Evolutionary conservation across 306 rosid species (phyloP), one percentile per base, ranked within the genome.

Genomic region (Coriaria nepalensis): DNA sequence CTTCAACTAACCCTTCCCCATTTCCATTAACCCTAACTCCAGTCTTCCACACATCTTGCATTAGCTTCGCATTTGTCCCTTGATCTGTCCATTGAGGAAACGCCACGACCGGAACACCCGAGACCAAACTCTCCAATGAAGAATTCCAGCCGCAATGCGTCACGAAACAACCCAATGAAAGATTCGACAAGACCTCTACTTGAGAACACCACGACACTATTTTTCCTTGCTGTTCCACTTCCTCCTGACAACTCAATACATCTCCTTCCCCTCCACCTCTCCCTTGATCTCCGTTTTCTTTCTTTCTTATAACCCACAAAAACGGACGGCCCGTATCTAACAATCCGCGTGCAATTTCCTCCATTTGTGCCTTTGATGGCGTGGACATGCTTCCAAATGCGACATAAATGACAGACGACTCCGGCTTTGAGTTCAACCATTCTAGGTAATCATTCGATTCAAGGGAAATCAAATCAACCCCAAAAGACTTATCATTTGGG

Each of bases 101-200:
- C 11, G 50, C 65, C 50, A 60, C 65, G 39, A 50, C 40, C 4
- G 66, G 52, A 35, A 61, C 59, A 6, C 59, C 66, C 0, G 45
- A 44, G 0, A 13, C 39, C 32, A 61, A 13, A 37, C 52, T 61
- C 40, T 61, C 66, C 34, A 61, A 5, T 0, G 52, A n/a, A 5
- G 66, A 51, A 52, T 60, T 60, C 58, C 63, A 58, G 5, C 63
- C 63, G 5, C 53, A 58, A 10, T 48, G 63, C 6, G 63, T 47
- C 33, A 58, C 5, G 4, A 58, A 58, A 29, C 55, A 47, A 9
- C 63, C 63, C 0, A 12, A 10, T 1, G 55, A 13, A 0, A 46
- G 13, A 7, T 39, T 48, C 11, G 47, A 47, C 43, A 58, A 6
- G 0, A 58, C 47, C 40, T 58, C 55, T 20, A 58, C 6, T 9